Evolutionary conservation across 2,329 filamentous ascomycete genomes (phyloP), one percentile per base, ranked within the genome.

Genomic region (Calonectria multiphialidica): DNA sequence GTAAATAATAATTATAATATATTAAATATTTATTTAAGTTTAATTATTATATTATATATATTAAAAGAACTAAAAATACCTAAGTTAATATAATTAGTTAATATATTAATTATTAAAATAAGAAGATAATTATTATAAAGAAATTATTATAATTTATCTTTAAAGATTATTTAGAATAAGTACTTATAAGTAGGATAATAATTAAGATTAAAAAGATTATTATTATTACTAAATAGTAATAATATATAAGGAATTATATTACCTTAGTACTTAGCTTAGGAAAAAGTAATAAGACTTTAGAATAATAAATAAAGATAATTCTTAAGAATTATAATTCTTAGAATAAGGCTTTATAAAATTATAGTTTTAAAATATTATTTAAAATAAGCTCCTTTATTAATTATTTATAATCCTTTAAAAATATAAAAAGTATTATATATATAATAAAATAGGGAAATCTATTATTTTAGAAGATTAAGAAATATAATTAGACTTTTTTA

Each of bases 31-130:
- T n/a, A n/a, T n/a, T n/a, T n/a, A n/a, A n/a, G n/a, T n/a, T n/a
- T n/a, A n/a, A n/a, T n/a, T n/a, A n/a, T n/a, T n/a, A n/a, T n/a
- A n/a, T n/a, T n/a, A n/a, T n/a, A n/a, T n/a, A n/a, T n/a, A n/a
- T n/a, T n/a, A n/a, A n/a, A n/a, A n/a, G n/a, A n/a, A n/a, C n/a
- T n/a, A n/a, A n/a, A n/a, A n/a, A n/a, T n/a, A n/a, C 62, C n/a
- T 45, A 57, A 61, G 64, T 45, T 63, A 50, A 72, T 57, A 44
- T 57, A 35, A 67, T 74, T 50, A 74, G 55, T 10, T 61, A 61
- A 30, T 15, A 59, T 64, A 33, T 25, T 25, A 30, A 72, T 25
- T 57, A 72, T 21, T 68, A 70, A 64, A 69, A 50, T 30, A 47
- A 37, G 30, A 65, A 57, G 55, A 25, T 21, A 18, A 70, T 68